Conservation (phyloP, 2,329 filamentous ascomycete species). For the Lecanoromycetidae sp. region DNA sequence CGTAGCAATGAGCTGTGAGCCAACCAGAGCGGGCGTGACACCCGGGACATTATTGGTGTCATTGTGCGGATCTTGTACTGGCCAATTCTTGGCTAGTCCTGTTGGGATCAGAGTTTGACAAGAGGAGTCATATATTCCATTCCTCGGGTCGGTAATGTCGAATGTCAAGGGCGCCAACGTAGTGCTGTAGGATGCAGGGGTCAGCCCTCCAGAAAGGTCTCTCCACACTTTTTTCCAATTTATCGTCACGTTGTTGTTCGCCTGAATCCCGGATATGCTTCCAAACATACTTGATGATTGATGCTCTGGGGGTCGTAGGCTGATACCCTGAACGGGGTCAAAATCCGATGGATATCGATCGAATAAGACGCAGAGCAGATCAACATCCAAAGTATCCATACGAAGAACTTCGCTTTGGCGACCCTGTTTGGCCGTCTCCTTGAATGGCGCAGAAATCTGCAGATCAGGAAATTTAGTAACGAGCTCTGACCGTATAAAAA, state of each 20-base stretch:
- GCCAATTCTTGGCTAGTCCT: no score
- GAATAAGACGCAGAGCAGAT: background rate
- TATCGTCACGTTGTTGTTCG: background rate
- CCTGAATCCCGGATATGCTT: background rate
- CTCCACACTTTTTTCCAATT: background rate
- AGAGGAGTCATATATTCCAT: background rate
- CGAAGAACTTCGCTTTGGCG: background rate
- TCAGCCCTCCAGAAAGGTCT: background rate
- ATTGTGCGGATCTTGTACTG: no score
- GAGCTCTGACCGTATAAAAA: constrained; percentile 1
- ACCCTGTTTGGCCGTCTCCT: background rate
- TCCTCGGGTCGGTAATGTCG: background rate
- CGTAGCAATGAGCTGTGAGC: background rate
- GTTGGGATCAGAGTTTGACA: background rate
- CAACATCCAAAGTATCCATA: background rate
- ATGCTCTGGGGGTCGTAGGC: background rate
- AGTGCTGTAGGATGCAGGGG: background rate
- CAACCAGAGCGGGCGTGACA: background rate
- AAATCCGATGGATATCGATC: background rate
- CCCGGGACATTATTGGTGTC: background rate
- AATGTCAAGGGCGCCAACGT: background rate
- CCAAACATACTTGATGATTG: background rate
- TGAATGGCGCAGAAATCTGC: background rate
- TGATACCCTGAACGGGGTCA: background rate
- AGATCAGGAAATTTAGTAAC: constrained; percentile 3